phyloP scores from a whole-genome alignment of 495 filamentous ascomycete species.

The Filosporella fistucella region DNA sequence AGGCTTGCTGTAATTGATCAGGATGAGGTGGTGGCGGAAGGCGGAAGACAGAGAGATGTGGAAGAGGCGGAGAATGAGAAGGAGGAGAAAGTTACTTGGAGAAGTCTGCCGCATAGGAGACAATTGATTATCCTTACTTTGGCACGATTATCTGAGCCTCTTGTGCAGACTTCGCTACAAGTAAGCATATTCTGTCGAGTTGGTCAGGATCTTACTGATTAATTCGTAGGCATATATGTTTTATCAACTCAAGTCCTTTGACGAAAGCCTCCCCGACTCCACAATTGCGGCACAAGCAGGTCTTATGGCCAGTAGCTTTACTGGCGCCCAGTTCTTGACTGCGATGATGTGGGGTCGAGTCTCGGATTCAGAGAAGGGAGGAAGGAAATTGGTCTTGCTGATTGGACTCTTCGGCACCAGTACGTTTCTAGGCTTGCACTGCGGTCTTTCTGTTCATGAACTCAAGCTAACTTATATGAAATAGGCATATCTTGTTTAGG shows the following conservation, averaged over 20 bases:
- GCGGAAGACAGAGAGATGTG: not conserved
- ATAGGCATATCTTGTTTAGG: conserved; percentile 66
- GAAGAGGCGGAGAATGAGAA: conserved; percentile 5
- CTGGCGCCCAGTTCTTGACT: conserved; percentile 76
- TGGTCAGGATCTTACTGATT: no score
- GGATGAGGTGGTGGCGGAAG: conserved; percentile 7
- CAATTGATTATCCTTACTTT: conserved; percentile 72
- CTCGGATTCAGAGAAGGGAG: conserved; percentile 64
- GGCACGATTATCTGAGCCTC: conserved; percentile 70
- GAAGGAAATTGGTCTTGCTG: conserved; percentile 71
- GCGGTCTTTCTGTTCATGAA: not conserved
- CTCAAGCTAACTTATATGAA: conserved; percentile 60
- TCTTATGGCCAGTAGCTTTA: conserved; percentile 72
- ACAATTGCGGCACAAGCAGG: conserved; percentile 73
- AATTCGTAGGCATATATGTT: conserved; percentile 61
- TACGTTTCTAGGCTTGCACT: conserved; percentile 42
- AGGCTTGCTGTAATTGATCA: conserved; percentile 2
- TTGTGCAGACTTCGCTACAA: conserved; percentile 75
- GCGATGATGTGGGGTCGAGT: conserved; percentile 80
- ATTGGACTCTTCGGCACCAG: conserved; percentile 66
- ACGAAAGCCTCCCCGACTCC: conserved; percentile 55
- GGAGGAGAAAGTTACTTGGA: conserved; percentile 48
- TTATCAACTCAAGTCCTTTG: conserved; percentile 69
- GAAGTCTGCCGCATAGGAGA: conserved; percentile 63
- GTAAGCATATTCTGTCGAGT: conserved; percentile 28